Conservation (phyloP, 139 green algal genomes). For the Zygnema cylindricum region DNA sequence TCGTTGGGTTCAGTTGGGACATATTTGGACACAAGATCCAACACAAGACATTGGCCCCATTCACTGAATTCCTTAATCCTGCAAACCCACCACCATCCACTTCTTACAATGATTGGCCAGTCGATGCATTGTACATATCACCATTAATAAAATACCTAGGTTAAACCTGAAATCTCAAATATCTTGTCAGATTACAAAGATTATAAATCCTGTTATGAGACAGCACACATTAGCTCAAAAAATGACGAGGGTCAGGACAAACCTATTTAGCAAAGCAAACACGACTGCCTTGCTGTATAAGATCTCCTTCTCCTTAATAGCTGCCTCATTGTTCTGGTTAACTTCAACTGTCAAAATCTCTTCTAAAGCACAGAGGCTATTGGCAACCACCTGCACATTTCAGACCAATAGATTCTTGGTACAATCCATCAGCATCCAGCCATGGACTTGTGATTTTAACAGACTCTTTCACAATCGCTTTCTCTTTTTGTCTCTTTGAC, state of each 20-base stretch:
- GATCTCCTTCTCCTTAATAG: slow-evolving; percentile 28
- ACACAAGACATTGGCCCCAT: slow-evolving; percentile 90
- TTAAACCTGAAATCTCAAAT: too few species aligned
- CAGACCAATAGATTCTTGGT: neutral
- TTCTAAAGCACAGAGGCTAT: slow-evolving; percentile 76
- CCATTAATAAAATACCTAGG: too few species aligned
- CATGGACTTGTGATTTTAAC: too few species aligned
- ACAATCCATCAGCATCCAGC: too few species aligned
- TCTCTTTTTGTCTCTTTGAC: too few species aligned
- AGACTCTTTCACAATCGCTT: too few species aligned
- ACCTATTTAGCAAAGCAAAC: slow-evolving; percentile 85
- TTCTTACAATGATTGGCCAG: too few species aligned
- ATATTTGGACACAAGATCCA: slow-evolving; percentile 84
- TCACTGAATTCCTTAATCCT: slow-evolving; percentile 94
- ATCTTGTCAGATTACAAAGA: neutral
- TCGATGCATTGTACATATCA: too few species aligned
- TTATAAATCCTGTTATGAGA: neutral
- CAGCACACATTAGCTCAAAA: neutral
- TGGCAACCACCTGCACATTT: slow-evolving; percentile 75
- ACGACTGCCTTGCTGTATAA: slow-evolving; percentile 75
- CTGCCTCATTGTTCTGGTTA: slow-evolving; percentile 12
- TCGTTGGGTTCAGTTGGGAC: slow-evolving; percentile 74
- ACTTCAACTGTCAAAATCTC: slow-evolving; percentile 54
- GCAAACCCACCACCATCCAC: too few species aligned
- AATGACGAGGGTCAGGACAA: neutral